Evolutionary conservation across 1,139 yeast species (phyloP), one percentile per base, ranked within the genome.

Genomic region (Hansenula sp.): DNA sequence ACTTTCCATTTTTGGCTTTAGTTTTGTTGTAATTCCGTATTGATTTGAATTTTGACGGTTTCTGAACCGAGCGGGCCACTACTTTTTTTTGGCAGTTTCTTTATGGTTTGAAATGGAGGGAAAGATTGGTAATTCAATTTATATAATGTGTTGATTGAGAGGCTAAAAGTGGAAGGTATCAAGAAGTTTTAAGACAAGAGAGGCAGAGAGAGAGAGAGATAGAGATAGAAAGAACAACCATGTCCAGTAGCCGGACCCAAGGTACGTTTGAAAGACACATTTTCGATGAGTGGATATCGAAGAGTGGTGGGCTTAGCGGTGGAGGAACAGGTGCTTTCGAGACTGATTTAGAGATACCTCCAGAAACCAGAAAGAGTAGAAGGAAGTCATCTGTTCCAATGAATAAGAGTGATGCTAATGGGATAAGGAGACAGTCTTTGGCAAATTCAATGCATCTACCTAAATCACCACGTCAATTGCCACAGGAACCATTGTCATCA

Each of bases 241-340:
- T 33, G 27, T 12, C 16, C 13, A 13, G 27, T 19, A n/a, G 13
- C 8, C 13, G 27, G 18, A 28, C 6, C 12, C 31, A 28, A 11
- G 15, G 31, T n/a, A 15, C 28, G 11, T 12, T 21, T n/a, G 36
- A 21, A 10, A 33, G 6, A n/a, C 36, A 27, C 17, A 21, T 21
- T 21, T 33, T 33, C n/a, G 36, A 33, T 8, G 36, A 33, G 10
- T 33, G 36, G 36, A 21, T 33, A n/a, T 33, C 36, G 28, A 33
- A 11, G 19, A 17, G 21, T 11, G 28, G 28, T 21, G 24, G 21
- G 10, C 8, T 4, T 6, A 32, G 17, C 17, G 24, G 24, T 17
- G 33, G 18, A 31, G 11, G 16, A 31, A n/a, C 33, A 5, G 18
- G n/a, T 10, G 18, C 18, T 21, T 21, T 21, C 9, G 25, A 21